Evolutionary conservation across 2,329 filamentous ascomycete genomes (phyloP).

Genomic region (Sporothrix schenckii): DNA sequence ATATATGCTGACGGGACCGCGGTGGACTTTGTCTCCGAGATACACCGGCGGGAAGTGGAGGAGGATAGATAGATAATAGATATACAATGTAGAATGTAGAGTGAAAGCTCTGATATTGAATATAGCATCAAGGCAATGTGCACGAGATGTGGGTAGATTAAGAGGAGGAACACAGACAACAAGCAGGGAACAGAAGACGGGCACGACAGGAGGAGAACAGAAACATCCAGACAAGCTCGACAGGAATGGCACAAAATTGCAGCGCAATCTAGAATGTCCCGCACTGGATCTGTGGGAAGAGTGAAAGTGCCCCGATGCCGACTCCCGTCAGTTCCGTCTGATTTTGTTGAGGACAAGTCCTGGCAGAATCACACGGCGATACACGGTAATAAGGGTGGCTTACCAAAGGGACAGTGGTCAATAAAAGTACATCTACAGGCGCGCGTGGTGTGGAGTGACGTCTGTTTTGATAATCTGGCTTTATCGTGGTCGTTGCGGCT

Average conservation of each 20-base stretch:
- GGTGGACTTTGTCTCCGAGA: background rate
- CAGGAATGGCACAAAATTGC: background rate
- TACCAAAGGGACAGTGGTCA: background rate
- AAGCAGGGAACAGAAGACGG: too few species aligned
- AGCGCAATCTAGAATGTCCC: background rate
- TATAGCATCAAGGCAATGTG: background rate
- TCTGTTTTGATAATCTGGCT: background rate
- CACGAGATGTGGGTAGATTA: background rate
- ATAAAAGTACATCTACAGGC: background rate
- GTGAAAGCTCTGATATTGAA: background rate
- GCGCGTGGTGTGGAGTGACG: background rate
- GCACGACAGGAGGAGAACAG: background rate
- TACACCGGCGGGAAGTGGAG: background rate
- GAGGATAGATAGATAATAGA: background rate
- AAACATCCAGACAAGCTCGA: background rate
- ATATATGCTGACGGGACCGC: background rate
- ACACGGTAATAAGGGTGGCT: background rate
- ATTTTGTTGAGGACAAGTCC: background rate
- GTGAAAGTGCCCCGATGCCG: constrained; percentile 8
- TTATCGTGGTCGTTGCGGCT: background rate
- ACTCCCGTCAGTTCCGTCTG: background rate
- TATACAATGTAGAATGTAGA: background rate
- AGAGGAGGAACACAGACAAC: background rate
- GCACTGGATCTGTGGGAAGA: background rate
- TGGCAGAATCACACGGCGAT: background rate